Percentiles rank a stretch among this genome's conserved stretches.
phyloP scores from a whole-genome alignment of 495 filamentous ascomycete genomes.

The Xylaria telfairii region DNA sequence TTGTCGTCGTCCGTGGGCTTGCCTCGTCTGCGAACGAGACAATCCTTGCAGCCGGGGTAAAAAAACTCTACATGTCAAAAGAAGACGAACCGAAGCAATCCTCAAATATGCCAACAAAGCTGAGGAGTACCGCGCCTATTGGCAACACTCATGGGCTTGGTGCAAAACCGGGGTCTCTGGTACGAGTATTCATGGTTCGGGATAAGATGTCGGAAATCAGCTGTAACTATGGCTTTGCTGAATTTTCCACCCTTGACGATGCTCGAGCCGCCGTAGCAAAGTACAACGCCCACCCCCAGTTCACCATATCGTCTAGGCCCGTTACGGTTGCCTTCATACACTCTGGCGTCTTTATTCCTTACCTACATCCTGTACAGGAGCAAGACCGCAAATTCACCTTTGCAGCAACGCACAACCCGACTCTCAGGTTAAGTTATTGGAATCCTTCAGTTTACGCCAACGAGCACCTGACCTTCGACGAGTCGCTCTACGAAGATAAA shows the following conservation, averaged over 20 bases:
- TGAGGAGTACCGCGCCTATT: constrained; percentile 77
- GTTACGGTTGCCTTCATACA: constrained; percentile 82
- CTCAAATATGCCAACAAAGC: constrained; percentile 52
- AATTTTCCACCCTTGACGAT: constrained; percentile 79
- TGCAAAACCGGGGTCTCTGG: constrained; percentile 75
- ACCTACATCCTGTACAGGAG: constrained; percentile 56
- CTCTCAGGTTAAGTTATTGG: constrained; percentile 81
- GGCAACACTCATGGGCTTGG: constrained; percentile 72
- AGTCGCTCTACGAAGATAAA: constrained; percentile 43
- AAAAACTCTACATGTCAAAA: constrained; percentile 72
- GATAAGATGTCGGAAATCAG: constrained; percentile 77
- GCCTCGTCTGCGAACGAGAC: constrained; percentile 77
- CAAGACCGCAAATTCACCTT: constrained; percentile 72
- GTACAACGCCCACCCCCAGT: constrained; percentile 77
- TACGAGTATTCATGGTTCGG: constrained; percentile 79
- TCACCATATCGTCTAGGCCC: constrained; percentile 81
- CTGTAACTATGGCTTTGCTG: constrained; percentile 89
- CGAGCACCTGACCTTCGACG: constrained; percentile 64
- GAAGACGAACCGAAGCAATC: constrained; percentile 53
- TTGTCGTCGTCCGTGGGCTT: constrained; percentile 78
- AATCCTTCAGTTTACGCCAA: constrained; percentile 78
- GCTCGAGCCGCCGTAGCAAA: constrained; percentile 78
- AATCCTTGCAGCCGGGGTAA: constrained; percentile 76
- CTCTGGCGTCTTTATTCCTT: constrained; percentile 86
- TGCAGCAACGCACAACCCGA: constrained; percentile 70